Base-by-base conservation (phyloP, 345 rosid genomes). In the Erysimum cheiranthoides region DNA sequence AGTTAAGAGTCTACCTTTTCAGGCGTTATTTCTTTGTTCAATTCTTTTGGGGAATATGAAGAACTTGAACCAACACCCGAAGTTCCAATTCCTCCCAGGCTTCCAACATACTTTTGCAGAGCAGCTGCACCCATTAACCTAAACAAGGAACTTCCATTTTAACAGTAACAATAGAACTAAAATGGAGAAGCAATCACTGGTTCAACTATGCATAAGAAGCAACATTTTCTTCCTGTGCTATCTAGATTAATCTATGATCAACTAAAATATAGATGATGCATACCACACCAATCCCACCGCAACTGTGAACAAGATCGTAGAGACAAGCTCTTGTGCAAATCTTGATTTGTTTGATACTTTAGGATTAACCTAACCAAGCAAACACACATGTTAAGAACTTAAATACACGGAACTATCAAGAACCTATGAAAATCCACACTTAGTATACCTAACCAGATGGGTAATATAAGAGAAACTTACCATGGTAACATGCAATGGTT, bases 51-150 rank as follows among this genome's bases (percentile, higher is more conserved):
- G 50, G 97, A 25, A 84, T 90, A 95, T 36, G 98, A 90, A 74
- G 98, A 92, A 79, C 93, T 89, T 39, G 99, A 95, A 70, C 98
- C 98, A 78, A 92, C 98, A 54, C 98, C 96, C 53, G 99, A 92
- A 74, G 98, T 60, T 79, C 99, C 98, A 63, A 94, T 94, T 64
- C 98, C 98, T 73, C 99, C 98, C 68, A 92, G 81, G 83, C 94
- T 86, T 60, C 97, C 98, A 64, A 92, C 80, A 81, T 92, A 95
- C 85, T 88, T 95, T 73, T 95, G 98, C 73, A 95, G 94, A 27
- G 98, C 97, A 62, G 98, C 85, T 51, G 96, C 93, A 80, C 99
- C 98, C 96, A 95, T 85, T 42, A 95, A 58, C 97, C 99, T 92
- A 82, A 73, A 73, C 77, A 61, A 66, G n/a, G 73, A 42, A 28